Evolutionary conservation across 1,284 basidiomycete genomes (phyloP).

Genomic region (Boletus hoseneyae): DNA sequence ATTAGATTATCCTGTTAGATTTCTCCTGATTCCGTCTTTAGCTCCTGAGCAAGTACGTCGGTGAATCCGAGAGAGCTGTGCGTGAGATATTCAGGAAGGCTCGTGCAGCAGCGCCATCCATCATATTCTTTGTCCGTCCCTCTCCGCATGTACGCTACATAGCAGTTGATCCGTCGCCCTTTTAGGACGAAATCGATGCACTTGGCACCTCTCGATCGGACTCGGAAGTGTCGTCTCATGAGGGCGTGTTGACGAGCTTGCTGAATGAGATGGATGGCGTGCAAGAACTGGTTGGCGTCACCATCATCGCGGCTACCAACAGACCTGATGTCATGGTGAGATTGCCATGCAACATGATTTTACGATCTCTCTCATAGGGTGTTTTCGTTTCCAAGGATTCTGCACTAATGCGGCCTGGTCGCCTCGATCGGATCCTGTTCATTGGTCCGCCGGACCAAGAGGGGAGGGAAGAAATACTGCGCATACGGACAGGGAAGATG

Average conservation of each 20-base stretch:
- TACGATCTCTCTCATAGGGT: slow-evolving; percentile 1
- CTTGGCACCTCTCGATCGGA: slow-evolving; percentile 77
- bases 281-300: slow-evolving; percentile 89
- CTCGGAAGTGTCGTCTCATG: slow-evolving; percentile 57
- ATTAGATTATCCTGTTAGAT: neutral
- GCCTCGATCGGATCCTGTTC: slow-evolving; percentile 93
- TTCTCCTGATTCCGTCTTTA: slow-evolving; percentile 30
- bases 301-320: slow-evolving; percentile 95
- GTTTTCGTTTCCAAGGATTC: slow-evolving; percentile 62
- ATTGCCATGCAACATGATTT: slow-evolving; percentile 5
- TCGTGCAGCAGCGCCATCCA: slow-evolving; percentile 88
- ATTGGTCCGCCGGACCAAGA: slow-evolving; percentile 86
- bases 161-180: neutral
- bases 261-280: slow-evolving; percentile 99
- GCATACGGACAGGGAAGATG: slow-evolving; percentile 79
- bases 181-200: slow-evolving; percentile 95
- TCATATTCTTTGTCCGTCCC: slow-evolving; percentile 84
- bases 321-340: slow-evolving; percentile 88
- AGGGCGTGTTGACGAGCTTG: slow-evolving; percentile 90
- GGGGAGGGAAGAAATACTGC: slow-evolving; percentile 83
- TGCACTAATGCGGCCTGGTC: slow-evolving; percentile 91
- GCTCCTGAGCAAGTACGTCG: slow-evolving; percentile 96
- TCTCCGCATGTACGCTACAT: neutral
- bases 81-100: slow-evolving; percentile 96
- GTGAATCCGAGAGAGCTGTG: slow-evolving; percentile 93